Percentiles rank a stretch among this genome's conserved stretches.
phyloP scores from a whole-genome alignment of 2,329 filamentous ascomycete species.

The Emydomyces testavorans region DNA sequence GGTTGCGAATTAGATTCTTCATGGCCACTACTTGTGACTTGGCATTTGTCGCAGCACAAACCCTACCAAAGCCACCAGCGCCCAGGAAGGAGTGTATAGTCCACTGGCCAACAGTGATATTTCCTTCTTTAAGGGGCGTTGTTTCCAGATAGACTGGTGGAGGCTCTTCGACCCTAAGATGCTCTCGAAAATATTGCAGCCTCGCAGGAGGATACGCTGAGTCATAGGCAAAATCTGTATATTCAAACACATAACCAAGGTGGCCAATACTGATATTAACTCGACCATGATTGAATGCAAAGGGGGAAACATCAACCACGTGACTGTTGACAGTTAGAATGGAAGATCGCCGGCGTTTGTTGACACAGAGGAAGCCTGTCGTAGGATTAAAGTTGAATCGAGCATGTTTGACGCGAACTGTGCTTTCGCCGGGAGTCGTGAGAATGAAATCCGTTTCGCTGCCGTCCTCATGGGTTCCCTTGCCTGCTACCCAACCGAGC shows the following conservation, averaged over 20 bases:
- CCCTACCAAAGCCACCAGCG: not conserved
- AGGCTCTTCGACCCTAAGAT: not conserved
- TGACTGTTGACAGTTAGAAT: not conserved
- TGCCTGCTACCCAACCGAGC: not conserved
- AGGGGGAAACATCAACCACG: no score
- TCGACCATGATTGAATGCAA: not conserved
- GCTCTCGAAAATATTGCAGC: not conserved
- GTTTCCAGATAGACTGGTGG: not conserved
- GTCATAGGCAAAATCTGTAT: not conserved
- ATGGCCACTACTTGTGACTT: conserved; percentile 3
- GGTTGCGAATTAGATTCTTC: not conserved
- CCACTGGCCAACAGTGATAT: conserved; percentile 1
- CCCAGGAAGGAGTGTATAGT: not conserved
- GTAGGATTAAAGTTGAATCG: conserved; percentile 1
- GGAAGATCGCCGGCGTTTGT: not conserved
- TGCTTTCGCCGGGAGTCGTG: not conserved
- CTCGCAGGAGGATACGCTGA: not conserved
- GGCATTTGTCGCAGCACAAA: not conserved
- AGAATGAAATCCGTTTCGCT: not conserved
- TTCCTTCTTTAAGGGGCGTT: not conserved
- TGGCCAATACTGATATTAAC: not conserved
- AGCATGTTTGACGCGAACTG: not conserved
- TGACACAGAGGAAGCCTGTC: not conserved
- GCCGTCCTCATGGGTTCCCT: not conserved
- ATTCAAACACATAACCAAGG: not conserved